A percentile compares a stretch with the other conserved stretches of the same genome.
Evolutionary conservation across 345 rosid species (phyloP).

Genomic region (Dovyalis caffra): DNA sequence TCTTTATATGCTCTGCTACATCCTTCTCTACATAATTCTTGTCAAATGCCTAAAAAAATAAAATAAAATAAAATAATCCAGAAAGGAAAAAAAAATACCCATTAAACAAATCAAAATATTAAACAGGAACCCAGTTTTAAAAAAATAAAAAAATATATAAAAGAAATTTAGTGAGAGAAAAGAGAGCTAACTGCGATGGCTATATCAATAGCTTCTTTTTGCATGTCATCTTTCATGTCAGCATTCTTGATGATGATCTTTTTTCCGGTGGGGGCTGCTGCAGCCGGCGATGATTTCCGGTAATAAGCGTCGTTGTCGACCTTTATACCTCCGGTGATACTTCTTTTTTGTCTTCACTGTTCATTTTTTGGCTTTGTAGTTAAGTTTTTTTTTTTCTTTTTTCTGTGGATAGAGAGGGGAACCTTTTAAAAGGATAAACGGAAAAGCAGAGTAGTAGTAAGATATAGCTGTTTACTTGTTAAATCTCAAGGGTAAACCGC

Average conservation of each 20-base stretch:
- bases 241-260: conserved; percentile 80
- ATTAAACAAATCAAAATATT: background rate
- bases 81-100: background rate
- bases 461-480: too few species aligned
- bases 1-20: conserved; percentile 93
- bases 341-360: conserved; percentile 51
- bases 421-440: too few species aligned
- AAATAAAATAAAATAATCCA: background rate
- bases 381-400: background rate
- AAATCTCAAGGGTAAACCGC: too few species aligned
- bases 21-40: conserved; percentile 83
- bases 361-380: conserved; percentile 32
- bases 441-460: too few species aligned
- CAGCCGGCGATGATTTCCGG: conserved; percentile 43
- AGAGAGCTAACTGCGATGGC: conserved; percentile 58
- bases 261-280: conserved; percentile 42
- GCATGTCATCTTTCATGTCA: conserved; percentile 97
- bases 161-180: background rate
- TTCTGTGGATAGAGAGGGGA: background rate
- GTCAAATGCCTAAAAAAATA: conserved; percentile 64
- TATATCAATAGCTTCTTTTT: conserved; percentile 83
- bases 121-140: background rate
- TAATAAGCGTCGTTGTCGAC: conserved; percentile 49
- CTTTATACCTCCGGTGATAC: conserved; percentile 40
- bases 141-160: background rate